Evolutionary conservation across 768 basidiomycete species (phyloP).

Genomic region (Rhizopogon rudus): DNA sequence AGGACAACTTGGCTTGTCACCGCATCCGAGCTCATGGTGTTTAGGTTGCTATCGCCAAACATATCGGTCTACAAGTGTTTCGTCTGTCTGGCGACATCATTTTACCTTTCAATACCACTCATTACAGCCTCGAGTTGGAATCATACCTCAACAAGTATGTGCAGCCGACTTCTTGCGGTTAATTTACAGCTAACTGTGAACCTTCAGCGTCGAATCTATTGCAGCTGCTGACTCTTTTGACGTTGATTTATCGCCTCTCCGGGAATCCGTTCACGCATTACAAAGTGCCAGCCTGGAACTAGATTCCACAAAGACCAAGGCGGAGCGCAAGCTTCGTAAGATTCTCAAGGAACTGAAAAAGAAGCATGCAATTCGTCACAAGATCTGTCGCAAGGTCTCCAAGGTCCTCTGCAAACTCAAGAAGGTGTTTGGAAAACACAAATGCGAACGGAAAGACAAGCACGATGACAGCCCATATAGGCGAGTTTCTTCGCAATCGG

Average conservation of each 20-base stretch:
- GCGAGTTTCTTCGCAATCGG: not conserved
- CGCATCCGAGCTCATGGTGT: not conserved
- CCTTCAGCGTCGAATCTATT: conserved; percentile 26
- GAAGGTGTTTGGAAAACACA: conserved; percentile 26
- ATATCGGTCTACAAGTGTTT: conserved; percentile 51
- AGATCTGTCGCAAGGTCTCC: conserved; percentile 21
- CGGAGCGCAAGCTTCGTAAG: conserved; percentile 43
- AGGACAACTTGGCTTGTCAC: conserved; percentile 9
- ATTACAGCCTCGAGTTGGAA: conserved; percentile 53
- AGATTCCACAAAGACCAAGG: conserved; percentile 53
- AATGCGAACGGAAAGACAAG: conserved; percentile 5
- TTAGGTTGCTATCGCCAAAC: conserved; percentile 54
- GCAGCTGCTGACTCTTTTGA: conserved; percentile 16
- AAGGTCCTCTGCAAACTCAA: conserved; percentile 31
- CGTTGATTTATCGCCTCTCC: conserved; percentile 38
- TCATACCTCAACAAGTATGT: conserved; percentile 49
- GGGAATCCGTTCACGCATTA: conserved; percentile 40
- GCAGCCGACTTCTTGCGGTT: not conserved
- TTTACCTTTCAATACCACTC: conserved; percentile 67
- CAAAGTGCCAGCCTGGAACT: conserved; percentile 47
- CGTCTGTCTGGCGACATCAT: conserved; percentile 49
- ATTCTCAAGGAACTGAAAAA: conserved; percentile 36
- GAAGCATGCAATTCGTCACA: conserved; percentile 10
- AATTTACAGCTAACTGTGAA: not conserved
- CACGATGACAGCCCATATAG: not conserved